Percentiles rank a stretch among this genome's conserved stretches.
Evolutionary conservation across 371 early-diverging fungal genomes (phyloP).

Genomic region (Mortierella sp.): DNA sequence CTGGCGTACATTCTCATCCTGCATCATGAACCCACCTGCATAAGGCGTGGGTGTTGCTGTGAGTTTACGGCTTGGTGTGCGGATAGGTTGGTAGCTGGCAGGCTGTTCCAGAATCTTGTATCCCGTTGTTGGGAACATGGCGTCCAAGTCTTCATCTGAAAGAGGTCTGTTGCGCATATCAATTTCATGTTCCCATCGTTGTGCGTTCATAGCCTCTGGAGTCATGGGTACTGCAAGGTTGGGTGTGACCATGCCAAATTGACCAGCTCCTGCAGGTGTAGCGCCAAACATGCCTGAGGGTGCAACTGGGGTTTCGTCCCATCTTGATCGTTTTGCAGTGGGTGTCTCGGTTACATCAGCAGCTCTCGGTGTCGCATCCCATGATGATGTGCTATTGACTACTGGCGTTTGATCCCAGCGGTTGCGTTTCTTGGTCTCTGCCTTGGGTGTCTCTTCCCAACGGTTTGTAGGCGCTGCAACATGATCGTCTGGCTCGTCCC

Average conservation of each 20-base stretch:
- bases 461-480: slow-evolving; percentile 47
- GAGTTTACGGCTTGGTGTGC: slow-evolving; percentile 95
- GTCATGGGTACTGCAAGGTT: slow-evolving; percentile 80
- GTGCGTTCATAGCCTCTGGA: slow-evolving; percentile 78
- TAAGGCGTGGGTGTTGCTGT: slow-evolving; percentile 94
- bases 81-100: slow-evolving; percentile 89
- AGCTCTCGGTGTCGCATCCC: slow-evolving; percentile 78
- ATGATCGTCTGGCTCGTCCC: slow-evolving; percentile 69
- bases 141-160: slow-evolving; percentile 94
- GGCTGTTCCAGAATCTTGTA: slow-evolving; percentile 95
- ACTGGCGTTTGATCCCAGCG: slow-evolving; percentile 75
- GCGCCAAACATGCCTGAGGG: slow-evolving; percentile 70
- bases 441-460: slow-evolving; percentile 84
- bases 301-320: slow-evolving; percentile 87
- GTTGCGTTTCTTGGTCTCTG: slow-evolving; percentile 59
- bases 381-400: slow-evolving; percentile 56
- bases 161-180: slow-evolving; percentile 87
- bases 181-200: slow-evolving; percentile 87
- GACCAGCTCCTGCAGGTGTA: slow-evolving; percentile 77
- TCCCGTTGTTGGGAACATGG: slow-evolving; percentile 91
- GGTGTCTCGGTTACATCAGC: slow-evolving; percentile 60
- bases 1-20: slow-evolving; percentile 67
- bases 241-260: slow-evolving; percentile 81
- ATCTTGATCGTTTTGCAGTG: slow-evolving; percentile 72
- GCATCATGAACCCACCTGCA: slow-evolving; percentile 90